These are phyloP conservation scores for Cryptococcus sp. DNA, from an alignment of 1,284 basidiomycete genomes.

Conservation along the genomic window DNA sequence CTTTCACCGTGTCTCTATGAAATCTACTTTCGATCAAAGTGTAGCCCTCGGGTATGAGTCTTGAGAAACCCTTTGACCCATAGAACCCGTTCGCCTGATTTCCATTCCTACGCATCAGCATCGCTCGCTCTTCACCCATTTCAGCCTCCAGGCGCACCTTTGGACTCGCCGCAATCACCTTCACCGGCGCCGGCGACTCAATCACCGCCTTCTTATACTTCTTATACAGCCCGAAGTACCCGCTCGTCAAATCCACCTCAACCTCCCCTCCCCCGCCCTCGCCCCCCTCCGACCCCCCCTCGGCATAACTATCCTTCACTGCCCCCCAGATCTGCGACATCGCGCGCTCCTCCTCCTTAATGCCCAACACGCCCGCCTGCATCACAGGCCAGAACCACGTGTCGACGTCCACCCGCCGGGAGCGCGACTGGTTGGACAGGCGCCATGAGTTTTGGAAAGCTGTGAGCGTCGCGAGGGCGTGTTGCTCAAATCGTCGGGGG, in stretches of 20 bases:
- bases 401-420: conserved; percentile 49
- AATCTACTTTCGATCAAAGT: conserved; percentile 82
- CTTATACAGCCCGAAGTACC: conserved; percentile 86
- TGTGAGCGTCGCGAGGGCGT: conserved; percentile 43
- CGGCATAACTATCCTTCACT: conserved; percentile 22
- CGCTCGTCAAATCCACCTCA: conserved; percentile 71
- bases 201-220: conserved; percentile 76
- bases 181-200: conserved; percentile 57
- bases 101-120: not conserved
- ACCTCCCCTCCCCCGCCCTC: conserved; percentile 4
- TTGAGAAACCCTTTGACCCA: conserved; percentile 80
- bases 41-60: conserved; percentile 92
- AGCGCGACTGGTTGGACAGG: conserved; percentile 35
- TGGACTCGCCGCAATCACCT: conserved; percentile 82
- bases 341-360: conserved; percentile 73
- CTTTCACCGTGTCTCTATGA: conserved; percentile 62
- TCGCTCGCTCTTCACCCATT: not conserved
- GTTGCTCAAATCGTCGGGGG: conserved; percentile 38
- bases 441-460: conserved; percentile 49
- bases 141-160: conserved; percentile 57
- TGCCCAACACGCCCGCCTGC: conserved; percentile 76
- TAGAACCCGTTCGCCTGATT: conserved; percentile 90
- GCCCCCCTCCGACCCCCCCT: conserved; percentile 13
- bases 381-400: conserved; percentile 73
- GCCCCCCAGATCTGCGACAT: conserved; percentile 52